phyloP scores from a whole-genome alignment of 1,284 basidiomycete species.

The Rhodotorula sp. region DNA sequence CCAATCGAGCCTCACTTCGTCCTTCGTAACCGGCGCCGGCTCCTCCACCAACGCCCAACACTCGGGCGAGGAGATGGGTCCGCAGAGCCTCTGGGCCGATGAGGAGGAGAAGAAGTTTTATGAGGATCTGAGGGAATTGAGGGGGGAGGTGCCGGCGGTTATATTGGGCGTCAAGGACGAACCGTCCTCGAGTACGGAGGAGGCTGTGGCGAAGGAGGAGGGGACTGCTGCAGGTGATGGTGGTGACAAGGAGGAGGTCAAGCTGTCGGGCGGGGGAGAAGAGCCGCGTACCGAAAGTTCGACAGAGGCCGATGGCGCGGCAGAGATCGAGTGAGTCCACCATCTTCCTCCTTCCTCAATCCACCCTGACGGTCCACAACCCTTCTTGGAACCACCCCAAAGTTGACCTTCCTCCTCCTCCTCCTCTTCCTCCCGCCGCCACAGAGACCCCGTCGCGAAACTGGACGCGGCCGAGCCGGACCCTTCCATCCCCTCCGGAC shows the following conservation, averaged over 20 bases:
- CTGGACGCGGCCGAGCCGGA: constrained; percentile 57
- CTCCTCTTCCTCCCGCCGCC: too few relatives aligned
- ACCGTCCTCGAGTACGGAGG: constrained; percentile 24
- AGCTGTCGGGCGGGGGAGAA: constrained; percentile 1
- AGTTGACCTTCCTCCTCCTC: too few relatives aligned
- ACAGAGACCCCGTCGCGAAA: constrained; percentile 22
- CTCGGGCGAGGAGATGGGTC: constrained; percentile 39
- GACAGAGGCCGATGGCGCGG: too few relatives aligned
- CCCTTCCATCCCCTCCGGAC: constrained; percentile 62
- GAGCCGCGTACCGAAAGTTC: background rate
- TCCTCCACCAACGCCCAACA: constrained; percentile 4
- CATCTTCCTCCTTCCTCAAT: too few relatives aligned
- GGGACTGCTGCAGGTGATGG: background rate
- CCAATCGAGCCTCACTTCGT: constrained; percentile 54
- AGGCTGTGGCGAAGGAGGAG: constrained; percentile 41
- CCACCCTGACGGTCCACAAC: too few relatives aligned
- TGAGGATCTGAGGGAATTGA: constrained; percentile 87
- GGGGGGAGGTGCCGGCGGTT: constrained; percentile 82
- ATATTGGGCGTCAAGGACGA: constrained; percentile 61
- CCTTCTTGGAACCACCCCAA: too few relatives aligned
- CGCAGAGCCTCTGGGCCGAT: constrained; percentile 93
- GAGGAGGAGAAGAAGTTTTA: constrained; percentile 94
- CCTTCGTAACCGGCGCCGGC: constrained; percentile 32
- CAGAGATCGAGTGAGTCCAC: constrained; percentile 10
- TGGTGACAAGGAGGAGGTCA: constrained; percentile 1